Conservation (phyloP, 371 early-diverging fungal genomes). For the Lichtheimia corymbifera region DNA sequence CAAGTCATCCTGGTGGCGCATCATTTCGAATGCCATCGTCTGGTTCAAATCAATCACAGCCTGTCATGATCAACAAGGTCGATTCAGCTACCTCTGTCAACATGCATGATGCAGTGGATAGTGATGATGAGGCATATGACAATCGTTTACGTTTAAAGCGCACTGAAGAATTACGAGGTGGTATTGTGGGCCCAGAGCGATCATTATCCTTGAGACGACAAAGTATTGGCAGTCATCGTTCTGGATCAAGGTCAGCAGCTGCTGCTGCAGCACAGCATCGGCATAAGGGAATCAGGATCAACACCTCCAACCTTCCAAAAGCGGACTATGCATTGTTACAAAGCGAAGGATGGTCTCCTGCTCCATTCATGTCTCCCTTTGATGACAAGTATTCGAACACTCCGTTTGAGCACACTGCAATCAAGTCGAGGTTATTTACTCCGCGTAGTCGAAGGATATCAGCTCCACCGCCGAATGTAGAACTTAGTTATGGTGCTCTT, state of each 20-base stretch:
- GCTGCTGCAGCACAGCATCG: conserved; percentile 6
- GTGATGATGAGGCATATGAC: conserved; percentile 49
- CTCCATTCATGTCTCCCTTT: conserved; percentile 25
- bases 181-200: conserved; percentile 11
- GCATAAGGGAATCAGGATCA: conserved; percentile 22
- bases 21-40: conserved; percentile 14
- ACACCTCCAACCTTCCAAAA: conserved; percentile 32
- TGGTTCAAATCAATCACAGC: conserved; percentile 12
- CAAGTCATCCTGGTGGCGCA: conserved; percentile 7
- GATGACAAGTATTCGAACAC: neutral
- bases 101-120: conserved; percentile 24
- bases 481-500: conserved; percentile 68
- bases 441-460: conserved; percentile 50
- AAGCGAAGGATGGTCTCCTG: conserved; percentile 29
- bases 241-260: conserved; percentile 2
- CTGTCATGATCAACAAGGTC: neutral
- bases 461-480: conserved; percentile 54
- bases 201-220: conserved; percentile 21
- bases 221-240: conserved; percentile 17
- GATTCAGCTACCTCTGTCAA: conserved; percentile 10
- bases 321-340: conserved; percentile 12
- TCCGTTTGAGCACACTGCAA: conserved; percentile 10
- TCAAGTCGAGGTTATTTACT: conserved; percentile 15
- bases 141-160: conserved; percentile 33
- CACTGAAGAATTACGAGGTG: conserved; percentile 42